These are phyloP conservation scores for Backusella tuberculispora DNA, from an alignment of 192 early-diverging fungal species.

Conservation along the genomic window DNA sequence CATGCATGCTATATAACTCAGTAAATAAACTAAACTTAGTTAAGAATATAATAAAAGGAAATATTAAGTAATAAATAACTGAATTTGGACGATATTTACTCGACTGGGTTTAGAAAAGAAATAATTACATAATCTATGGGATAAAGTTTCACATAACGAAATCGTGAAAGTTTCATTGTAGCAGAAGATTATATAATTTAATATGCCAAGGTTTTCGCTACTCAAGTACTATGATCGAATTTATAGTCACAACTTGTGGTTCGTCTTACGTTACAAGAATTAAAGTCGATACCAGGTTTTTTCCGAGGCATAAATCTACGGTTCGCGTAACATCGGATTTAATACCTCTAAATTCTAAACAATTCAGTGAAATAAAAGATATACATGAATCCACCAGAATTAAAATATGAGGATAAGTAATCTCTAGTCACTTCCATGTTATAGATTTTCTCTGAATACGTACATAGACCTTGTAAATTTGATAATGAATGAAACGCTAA, in stretches of 20 bases:
- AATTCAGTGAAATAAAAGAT: too few species aligned
- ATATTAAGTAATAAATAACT: not conserved
- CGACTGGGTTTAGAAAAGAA: not conserved
- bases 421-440: too few species aligned
- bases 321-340: too few species aligned
- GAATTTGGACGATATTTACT: not conserved
- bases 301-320: too few species aligned
- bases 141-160: not conserved
- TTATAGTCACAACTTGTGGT: not conserved
- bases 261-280: too few species aligned
- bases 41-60: not conserved
- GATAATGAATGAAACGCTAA: too few species aligned
- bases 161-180: not conserved
- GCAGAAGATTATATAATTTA: not conserved
- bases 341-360: too few species aligned
- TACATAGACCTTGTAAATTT: too few species aligned
- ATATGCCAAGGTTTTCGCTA: not conserved
- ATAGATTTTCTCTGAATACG: too few species aligned
- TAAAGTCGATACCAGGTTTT: not conserved
- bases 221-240: not conserved
- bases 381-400: too few species aligned
- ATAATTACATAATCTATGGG: not conserved
- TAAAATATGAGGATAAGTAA: too few species aligned
- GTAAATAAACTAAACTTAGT: not conserved
- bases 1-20: not conserved